Evolutionary conservation across 805 yeast genomes (phyloP).

Genomic region (Blastobotrys americana): DNA sequence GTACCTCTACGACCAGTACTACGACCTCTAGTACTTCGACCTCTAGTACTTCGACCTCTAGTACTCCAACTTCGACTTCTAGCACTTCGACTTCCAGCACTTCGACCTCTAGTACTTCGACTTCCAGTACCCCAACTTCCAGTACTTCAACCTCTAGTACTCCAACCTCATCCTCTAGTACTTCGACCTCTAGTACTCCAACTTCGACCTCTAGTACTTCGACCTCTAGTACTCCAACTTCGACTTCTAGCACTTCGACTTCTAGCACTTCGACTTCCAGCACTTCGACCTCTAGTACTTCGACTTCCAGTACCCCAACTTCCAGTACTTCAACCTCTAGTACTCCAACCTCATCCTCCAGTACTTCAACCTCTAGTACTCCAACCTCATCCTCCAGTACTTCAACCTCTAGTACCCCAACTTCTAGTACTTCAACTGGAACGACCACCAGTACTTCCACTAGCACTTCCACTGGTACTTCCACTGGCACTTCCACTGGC

Average conservation of each 20-base stretch:
- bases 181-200: conserved; percentile 3
- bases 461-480: conserved; percentile 2
- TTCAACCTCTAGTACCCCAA: too few species aligned
- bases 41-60: conserved; percentile 7
- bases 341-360: too few species aligned
- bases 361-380: too few species aligned
- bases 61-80: conserved; percentile 4
- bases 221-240: neutral
- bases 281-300: neutral
- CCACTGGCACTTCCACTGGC: conserved; percentile 1
- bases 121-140: too few species aligned
- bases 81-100: conserved; percentile 1
- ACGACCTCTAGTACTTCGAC: conserved; percentile 1
- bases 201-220: conserved; percentile 1
- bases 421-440: conserved; percentile 4
- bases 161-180: conserved; percentile 2
- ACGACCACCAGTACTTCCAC: conserved; percentile 6
- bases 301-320: too few species aligned
- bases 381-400: too few species aligned
- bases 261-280: conserved; percentile 1
- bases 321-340: too few species aligned
- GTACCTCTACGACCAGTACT: conserved; percentile 1
- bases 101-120: too few species aligned
- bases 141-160: conserved; percentile 5
- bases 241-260: conserved; percentile 4